Evolutionary conservation across 805 yeast genomes (phyloP), one percentile per base, ranked within the genome.

Genomic region (Jamesozyma spencerorum): DNA sequence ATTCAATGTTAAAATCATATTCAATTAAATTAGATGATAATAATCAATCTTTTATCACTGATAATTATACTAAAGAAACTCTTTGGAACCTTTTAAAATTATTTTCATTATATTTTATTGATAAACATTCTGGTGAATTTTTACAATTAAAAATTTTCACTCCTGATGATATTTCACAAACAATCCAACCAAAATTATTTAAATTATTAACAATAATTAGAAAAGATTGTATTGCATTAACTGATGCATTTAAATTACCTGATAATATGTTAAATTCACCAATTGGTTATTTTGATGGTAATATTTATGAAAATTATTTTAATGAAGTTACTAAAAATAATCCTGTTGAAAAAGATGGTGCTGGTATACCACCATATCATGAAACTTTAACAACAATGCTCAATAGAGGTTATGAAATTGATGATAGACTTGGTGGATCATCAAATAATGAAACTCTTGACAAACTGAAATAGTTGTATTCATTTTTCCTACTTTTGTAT

Each of bases 211-310:
- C 66, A 19, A 65, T 64, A 19, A 57, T 81, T 31, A 70, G 95
- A 60, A 74, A 76, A 24, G 77, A 81, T 53, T 83, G 81, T 40
- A 76, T 85, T 58, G 81, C 83, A 1, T 69, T 84, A 52, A 82
- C 94, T 4, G 97, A 87, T 62, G 73, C 94, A 1, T 87, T 87
- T 70, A 77, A 81, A 62, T 24, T 82, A 47, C 77, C 85, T 31
- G 95, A 87, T 64, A 81, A 72, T 58, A 74, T 82, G 66, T 71
- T 87, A 55, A 84, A 86, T 60, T 78, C 95, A 0, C 79, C 92
- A 4, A 72, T 87, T 43, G 97, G 96, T 36, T 71, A 69, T 42
- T 80, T 72, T 62, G 78, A 83, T 51, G 96, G 96, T 43, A 80
- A 87, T 59, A 79, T 85, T 42, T 87, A 86, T 65, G 78, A 79